Evolutionary conservation across 345 rosid genomes (phyloP), one percentile per base, ranked within the genome.

Genomic region (Erysimum cheiranthoides): DNA sequence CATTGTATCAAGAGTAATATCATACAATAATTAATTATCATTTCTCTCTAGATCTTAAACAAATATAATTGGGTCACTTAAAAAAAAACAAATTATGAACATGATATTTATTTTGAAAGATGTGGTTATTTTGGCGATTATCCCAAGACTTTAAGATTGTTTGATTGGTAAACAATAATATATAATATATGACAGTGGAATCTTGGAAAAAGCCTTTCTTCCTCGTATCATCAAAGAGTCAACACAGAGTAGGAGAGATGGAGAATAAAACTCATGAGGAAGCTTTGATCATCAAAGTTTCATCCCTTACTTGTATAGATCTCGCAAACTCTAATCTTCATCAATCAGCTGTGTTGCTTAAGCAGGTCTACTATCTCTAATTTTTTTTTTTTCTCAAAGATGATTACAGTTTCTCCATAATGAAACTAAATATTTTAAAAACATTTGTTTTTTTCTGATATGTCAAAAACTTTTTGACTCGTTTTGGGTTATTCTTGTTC

Each of bases 261-360:
- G 53, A 39, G 73, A 50, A n/a, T 3, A 34, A 38, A 34, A 14
- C 49, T 35, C n/a, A 54, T 7, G 61, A 67, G 17, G 38, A 28
- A 27, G 10, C 68, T 75, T 38, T 46, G 10, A 59, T 12, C 14
- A 68, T 68, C 38, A 36, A 70, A 28, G 71, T 30, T 27, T 70
- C 80, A 16, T 52, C 70, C 25, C 74, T 76, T 10, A 63, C 53
- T 70, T 77, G 80, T 38, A 61, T 76, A 10, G 75, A 76, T 61
- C 70, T 76, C 7, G 10, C 63, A 27, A 42, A 34, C 39, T 2
- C 61, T 10, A 25, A 77, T 63, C 28, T 77, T 77, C 75, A 70
- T 46, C 75, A 71, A 12, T 70, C 66, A 42, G 76, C 52, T 35
- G 10, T 4, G 35, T 62, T 5, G 18, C 76, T 77, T 8, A 77